A percentile compares a stretch with the other conserved stretches of the same genome.
Conservation (phyloP, 768 basidiomycete genomes). For the Agaricus subrufescens region DNA sequence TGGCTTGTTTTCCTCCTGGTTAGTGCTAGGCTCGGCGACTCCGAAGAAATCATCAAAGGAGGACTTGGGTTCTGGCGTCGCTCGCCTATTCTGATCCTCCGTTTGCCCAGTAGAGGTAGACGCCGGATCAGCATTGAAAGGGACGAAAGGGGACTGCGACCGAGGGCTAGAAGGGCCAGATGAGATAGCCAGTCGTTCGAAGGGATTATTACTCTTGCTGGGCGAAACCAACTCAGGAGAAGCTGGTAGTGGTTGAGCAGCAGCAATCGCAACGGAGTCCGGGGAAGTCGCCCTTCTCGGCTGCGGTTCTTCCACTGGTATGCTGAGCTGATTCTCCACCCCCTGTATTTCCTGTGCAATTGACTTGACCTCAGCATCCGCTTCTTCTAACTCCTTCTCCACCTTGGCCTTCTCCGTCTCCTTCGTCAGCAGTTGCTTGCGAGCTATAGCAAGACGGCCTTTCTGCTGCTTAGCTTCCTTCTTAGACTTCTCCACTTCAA, state of each 20-base stretch:
- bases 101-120: slow-evolving; percentile 13
- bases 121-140: slow-evolving; percentile 30
- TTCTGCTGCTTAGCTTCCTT: slow-evolving; percentile 97
- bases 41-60: slow-evolving; percentile 12
- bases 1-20: slow-evolving; percentile 2
- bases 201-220: slow-evolving; percentile 87
- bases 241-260: slow-evolving; percentile 65
- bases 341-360: slow-evolving; percentile 52
- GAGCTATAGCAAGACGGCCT: slow-evolving; percentile 89
- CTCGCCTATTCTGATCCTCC: slow-evolving; percentile 8
- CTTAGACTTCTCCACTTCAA: slow-evolving; percentile 79
- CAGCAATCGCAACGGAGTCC: slow-evolving; percentile 54
- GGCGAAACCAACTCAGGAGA: slow-evolving; percentile 63
- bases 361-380: slow-evolving; percentile 46
- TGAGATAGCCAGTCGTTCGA: slow-evolving; percentile 63
- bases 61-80: background rate
- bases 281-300: slow-evolving; percentile 34
- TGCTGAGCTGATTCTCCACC: slow-evolving; percentile 46
- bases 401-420: slow-evolving; percentile 71
- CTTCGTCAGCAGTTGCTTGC: slow-evolving; percentile 85
- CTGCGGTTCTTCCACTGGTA: slow-evolving; percentile 18
- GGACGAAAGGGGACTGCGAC: slow-evolving; percentile 58
- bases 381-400: slow-evolving; percentile 70
- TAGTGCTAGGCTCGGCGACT: background rate
- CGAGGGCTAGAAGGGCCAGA: slow-evolving; percentile 38